Conservation (phyloP, 2,329 filamentous ascomycete genomes). For the Paramyrothecium sp. region DNA sequence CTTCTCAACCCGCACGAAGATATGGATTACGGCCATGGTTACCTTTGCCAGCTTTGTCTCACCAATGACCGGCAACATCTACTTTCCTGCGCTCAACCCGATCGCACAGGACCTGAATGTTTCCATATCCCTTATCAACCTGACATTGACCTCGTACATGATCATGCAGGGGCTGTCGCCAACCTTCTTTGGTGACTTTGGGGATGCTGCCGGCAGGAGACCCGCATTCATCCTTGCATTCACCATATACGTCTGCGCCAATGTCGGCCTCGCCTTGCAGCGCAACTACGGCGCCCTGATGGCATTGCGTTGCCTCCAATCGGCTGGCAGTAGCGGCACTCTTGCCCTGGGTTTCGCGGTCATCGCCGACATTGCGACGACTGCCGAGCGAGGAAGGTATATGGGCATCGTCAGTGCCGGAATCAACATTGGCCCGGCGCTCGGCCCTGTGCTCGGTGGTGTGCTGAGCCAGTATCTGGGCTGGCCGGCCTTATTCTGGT, state of each 20-base stretch:
- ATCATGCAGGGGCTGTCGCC: conserved; percentile 63
- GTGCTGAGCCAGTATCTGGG: conserved; percentile 61
- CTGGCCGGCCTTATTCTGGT: conserved; percentile 71
- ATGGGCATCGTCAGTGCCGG: conserved; percentile 66
- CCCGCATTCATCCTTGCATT: conserved; percentile 61
- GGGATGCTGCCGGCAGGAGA: conserved; percentile 59
- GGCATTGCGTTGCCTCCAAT: conserved; percentile 61
- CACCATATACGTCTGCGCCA: conserved; percentile 55
- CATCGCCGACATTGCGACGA: conserved; percentile 69
- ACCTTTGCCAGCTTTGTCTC: conserved; percentile 53
- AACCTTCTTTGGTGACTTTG: conserved; percentile 59
- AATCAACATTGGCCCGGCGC: conserved; percentile 52
- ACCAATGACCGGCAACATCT: conserved; percentile 60
- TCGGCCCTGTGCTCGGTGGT: conserved; percentile 64
- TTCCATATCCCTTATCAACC: conserved; percentile 39
- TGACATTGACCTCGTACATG: conserved; percentile 60
- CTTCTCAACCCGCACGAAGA: conserved; percentile 36
- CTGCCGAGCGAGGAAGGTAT: conserved; percentile 69
- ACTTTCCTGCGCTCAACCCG: conserved; percentile 40
- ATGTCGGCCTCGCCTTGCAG: conserved; percentile 59
- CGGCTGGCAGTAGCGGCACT: conserved; percentile 64
- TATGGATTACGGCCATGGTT: conserved; percentile 53
- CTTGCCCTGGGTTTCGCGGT: conserved; percentile 71
- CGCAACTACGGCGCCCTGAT: conserved; percentile 56
- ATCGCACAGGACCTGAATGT: conserved; percentile 38